phyloP scores from a whole-genome alignment of 2,329 filamentous ascomycete genomes.

The Diaporthe eres region DNA sequence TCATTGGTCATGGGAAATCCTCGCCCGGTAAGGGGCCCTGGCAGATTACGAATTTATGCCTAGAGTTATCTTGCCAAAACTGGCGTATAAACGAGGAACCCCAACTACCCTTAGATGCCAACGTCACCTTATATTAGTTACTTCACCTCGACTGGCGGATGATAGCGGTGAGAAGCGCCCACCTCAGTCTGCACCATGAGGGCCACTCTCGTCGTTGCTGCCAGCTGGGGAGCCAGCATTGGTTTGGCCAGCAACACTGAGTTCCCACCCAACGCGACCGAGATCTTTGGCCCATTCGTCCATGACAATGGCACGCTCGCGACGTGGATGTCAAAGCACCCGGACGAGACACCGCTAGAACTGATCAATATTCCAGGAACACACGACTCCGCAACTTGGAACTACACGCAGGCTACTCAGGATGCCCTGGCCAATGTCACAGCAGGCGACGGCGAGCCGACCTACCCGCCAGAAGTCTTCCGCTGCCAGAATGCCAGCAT shows the following conservation, averaged over 20 bases:
- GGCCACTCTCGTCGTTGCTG: not conserved
- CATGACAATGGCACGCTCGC: conserved; percentile 45
- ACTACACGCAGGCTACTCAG: conserved; percentile 61
- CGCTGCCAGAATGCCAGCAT: conserved; percentile 58
- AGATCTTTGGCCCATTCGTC: conserved; percentile 57
- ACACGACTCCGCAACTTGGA: conserved; percentile 67
- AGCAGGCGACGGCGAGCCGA: conserved; percentile 52
- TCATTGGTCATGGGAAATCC: not conserved
- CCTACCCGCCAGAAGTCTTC: conserved; percentile 50
- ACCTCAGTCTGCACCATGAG: conserved; percentile 11
- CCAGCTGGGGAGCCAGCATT: not conserved
- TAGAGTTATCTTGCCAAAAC: not conserved
- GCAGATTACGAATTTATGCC: not conserved
- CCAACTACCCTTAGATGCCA: too few relatives aligned
- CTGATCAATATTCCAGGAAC: conserved; percentile 65
- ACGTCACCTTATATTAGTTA: not conserved
- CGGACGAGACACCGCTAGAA: conserved; percentile 58
- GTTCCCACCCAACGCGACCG: conserved; percentile 52
- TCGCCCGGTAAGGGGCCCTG: not conserved
- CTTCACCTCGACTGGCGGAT: not conserved
- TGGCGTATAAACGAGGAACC: not conserved
- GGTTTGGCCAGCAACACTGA: conserved; percentile 1
- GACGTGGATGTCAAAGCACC: conserved; percentile 61
- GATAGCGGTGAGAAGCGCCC: not conserved
- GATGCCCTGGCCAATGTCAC: conserved; percentile 56